Conservation (phyloP, 306 rosid genomes). For the Abrus precatorius region DNA sequence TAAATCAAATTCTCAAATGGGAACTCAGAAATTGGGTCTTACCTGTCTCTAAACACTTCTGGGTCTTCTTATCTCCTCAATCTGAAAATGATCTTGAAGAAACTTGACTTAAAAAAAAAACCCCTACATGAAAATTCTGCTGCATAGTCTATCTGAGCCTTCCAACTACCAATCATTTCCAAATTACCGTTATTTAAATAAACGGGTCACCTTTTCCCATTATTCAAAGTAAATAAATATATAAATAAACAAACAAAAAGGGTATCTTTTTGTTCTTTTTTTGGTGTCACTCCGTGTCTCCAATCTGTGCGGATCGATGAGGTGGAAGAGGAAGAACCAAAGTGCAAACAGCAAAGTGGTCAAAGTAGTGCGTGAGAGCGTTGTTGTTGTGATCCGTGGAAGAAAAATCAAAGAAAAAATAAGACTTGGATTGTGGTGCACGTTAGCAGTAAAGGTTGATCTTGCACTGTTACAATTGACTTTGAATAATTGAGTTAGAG, state of each 20-base stretch:
- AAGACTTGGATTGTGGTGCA: slow-evolving; percentile 39
- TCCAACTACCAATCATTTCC: slow-evolving; percentile 53
- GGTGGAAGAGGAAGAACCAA: slow-evolving; percentile 31
- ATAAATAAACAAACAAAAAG: slow-evolving; percentile 20
- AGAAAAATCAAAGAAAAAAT: slow-evolving; percentile 14
- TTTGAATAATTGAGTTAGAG: slow-evolving; percentile 45
- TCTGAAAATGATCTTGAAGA: slow-evolving; percentile 27
- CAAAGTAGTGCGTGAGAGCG: slow-evolving; percentile 37
- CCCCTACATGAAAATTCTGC: slow-evolving; percentile 25
- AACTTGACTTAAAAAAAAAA: slow-evolving; percentile 29
- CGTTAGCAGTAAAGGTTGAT: slow-evolving; percentile 30
- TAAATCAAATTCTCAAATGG: slow-evolving; percentile 26
- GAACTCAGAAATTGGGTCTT: slow-evolving; percentile 37
- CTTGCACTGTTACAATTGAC: slow-evolving; percentile 36
- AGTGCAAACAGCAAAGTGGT: slow-evolving; percentile 40
- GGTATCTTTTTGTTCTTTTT: neutral
- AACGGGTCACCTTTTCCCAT: slow-evolving; percentile 23
- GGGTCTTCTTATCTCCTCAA: slow-evolving; percentile 42
- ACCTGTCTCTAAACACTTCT: slow-evolving; percentile 49
- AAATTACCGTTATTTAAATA: slow-evolving; percentile 51
- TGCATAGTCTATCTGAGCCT: slow-evolving; percentile 39
- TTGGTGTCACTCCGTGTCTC: slow-evolving; percentile 29
- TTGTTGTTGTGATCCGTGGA: slow-evolving; percentile 4
- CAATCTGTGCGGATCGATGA: slow-evolving; percentile 46
- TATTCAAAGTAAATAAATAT: slow-evolving; percentile 20